Evolutionary conservation across 345 rosid genomes (phyloP).

Genomic region (Geranium brycei): DNA sequence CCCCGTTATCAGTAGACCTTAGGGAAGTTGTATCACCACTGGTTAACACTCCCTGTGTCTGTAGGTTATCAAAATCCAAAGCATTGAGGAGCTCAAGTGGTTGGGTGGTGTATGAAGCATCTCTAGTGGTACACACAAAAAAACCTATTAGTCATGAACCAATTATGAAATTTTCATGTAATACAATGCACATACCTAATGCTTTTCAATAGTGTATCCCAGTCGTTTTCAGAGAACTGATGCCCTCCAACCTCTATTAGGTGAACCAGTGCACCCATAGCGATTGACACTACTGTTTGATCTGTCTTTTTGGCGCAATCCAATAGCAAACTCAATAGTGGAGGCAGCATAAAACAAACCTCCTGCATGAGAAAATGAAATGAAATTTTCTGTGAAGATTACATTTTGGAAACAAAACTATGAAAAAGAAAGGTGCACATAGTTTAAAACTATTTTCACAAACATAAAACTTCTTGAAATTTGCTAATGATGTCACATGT

Average conservation of each 20-base stretch:
- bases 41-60: conserved; percentile 20
- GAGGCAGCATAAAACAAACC: conserved; percentile 98
- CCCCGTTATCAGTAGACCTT: conserved; percentile 11
- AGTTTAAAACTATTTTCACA: neutral
- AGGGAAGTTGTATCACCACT: conserved; percentile 16
- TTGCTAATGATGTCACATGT: neutral
- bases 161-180: neutral
- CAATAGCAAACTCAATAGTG: conserved; percentile 76
- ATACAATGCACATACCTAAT: conserved; percentile 45
- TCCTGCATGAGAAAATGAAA: conserved; percentile 38
- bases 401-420: neutral
- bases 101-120: conserved; percentile 93
- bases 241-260: conserved; percentile 99
- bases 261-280: conserved; percentile 90
- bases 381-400: conserved; percentile 2
- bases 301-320: conserved; percentile 96
- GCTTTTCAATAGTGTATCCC: conserved; percentile 96
- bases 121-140: conserved; percentile 31
- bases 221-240: conserved; percentile 86
- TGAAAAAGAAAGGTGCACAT: neutral
- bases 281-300: conserved; percentile 92
- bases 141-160: neutral
- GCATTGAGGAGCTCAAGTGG: conserved; percentile 91
- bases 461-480: neutral
- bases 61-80: conserved; percentile 45